Evolutionary conservation across 225 moss, liverwort and hornwort species (phyloP), one percentile per base, ranked within the genome.

Genomic region (Rhytidiadelphus loreus): DNA sequence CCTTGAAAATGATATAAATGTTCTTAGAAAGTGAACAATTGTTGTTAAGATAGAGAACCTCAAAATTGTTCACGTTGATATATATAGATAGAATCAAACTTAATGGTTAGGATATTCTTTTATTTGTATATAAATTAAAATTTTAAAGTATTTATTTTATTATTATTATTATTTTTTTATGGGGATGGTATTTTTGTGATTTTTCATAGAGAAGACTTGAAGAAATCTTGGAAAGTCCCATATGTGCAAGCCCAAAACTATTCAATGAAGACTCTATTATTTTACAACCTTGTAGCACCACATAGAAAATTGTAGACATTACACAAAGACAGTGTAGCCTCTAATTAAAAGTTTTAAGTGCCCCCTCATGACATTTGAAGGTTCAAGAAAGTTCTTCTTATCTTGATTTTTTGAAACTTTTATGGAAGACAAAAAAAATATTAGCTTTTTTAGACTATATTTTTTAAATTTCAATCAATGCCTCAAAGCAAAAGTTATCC

Each of bases 161-260:
- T 37, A 2, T 22, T n/a, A 12, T n/a, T 68, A 12, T n/a, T 7
- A 22, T 22, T 11, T n/a, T 6, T n/a, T 23, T 68, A 2, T 24
- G 3, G 3, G 4, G 4, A 0, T 4, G n/a, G 3, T n/a, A 13
- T 13, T 22, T 68, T 24, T 39, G 39, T 24, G 1, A 69, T 2
- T n/a, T 39, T 69, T 69, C 5, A 8, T 41, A 8, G 26, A 71
- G 1, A 43, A 41, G 25, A 71, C 8, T 71, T 43, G 26, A 26
- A 71, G 26, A 71, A 71, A 41, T 5, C 15, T 43, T 26, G 3
- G 15, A 71, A 4, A 8, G 2, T 43, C 3, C 5, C 9, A 43
- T 71, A 24, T 71, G 8, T 8, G 25, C 25, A 70, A 41, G 5
- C 0, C 8, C 13, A 70, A 70, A 70, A 4, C 6, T 11, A 12